Percentiles rank a stretch among this genome's conserved stretches.
Evolutionary conservation across 371 early-diverging fungal genomes (phyloP).

Genomic region (Rhizopus sp.): DNA sequence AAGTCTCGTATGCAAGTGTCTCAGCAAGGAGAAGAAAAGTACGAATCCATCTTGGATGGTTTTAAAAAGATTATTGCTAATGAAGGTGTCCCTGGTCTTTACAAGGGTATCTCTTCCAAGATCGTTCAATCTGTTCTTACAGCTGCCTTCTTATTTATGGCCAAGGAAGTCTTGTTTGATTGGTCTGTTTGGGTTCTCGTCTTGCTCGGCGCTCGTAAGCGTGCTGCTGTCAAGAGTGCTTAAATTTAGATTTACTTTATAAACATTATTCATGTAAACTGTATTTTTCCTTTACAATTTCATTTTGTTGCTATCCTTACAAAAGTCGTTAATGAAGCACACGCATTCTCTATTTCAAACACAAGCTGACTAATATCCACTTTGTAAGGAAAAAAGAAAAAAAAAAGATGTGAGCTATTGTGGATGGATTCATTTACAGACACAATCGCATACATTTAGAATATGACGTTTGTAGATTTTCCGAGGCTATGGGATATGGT

Average conservation of each 20-base stretch:
- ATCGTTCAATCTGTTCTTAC: constrained; percentile 89
- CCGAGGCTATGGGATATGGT: too few species aligned
- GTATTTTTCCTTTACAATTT: not conserved
- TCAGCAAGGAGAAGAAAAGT: constrained; percentile 76
- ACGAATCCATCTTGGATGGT: constrained; percentile 83
- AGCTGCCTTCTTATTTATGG: constrained; percentile 91
- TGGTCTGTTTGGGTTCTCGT: constrained; percentile 70
- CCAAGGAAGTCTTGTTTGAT: constrained; percentile 80
- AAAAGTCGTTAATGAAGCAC: too few species aligned
- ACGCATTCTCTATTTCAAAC: too few species aligned
- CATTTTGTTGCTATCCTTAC: not conserved
- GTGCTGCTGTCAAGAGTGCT: constrained; percentile 20
- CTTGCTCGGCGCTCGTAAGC: constrained; percentile 50
- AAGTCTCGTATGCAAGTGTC: constrained; percentile 97
- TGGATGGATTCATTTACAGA: too few species aligned
- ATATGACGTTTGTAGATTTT: too few species aligned
- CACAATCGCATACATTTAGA: too few species aligned
- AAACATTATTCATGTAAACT: not conserved
- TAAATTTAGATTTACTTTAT: constrained; percentile 1
- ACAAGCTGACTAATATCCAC: too few species aligned
- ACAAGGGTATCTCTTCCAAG: constrained; percentile 94
- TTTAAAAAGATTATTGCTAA: constrained; percentile 85
- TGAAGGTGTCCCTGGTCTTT: constrained; percentile 83
- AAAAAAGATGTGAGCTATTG: too few species aligned
- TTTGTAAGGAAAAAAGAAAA: too few species aligned